Conservation (phyloP, 2,329 filamentous ascomycete genomes). For the Sarocladium brachiariae region DNA sequence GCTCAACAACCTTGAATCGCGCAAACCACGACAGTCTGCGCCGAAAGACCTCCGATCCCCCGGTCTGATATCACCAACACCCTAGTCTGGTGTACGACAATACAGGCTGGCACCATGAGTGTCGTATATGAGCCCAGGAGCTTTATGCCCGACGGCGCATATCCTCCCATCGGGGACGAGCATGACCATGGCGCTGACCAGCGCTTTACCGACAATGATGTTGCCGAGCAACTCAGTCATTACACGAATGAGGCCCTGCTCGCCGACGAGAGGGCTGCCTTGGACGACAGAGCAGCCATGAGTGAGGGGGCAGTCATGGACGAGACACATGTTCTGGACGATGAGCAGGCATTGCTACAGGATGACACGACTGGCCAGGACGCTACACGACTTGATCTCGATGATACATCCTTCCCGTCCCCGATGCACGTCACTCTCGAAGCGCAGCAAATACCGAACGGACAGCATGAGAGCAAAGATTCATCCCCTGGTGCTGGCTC, state of each 20-base stretch:
- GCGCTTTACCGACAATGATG: slow-evolving; percentile 35
- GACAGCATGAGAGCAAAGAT: slow-evolving; percentile 28
- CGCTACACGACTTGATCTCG: slow-evolving; percentile 31
- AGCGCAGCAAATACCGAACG: slow-evolving; percentile 24
- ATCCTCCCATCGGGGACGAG: slow-evolving; percentile 33
- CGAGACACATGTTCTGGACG: slow-evolving; percentile 22
- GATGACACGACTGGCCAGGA: slow-evolving; percentile 35
- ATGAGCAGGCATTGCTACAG: slow-evolving; percentile 28
- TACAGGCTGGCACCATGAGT: slow-evolving; percentile 32
- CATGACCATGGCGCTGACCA: slow-evolving; percentile 34
- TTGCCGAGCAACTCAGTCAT: slow-evolving; percentile 35
- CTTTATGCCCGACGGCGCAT: slow-evolving; percentile 41
- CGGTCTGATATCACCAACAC: slow-evolving; percentile 1
- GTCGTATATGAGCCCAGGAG: slow-evolving; percentile 45
- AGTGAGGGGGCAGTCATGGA: slow-evolving; percentile 16
- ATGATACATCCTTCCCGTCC: slow-evolving; percentile 25
- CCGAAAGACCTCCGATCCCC: not conserved
- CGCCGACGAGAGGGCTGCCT: slow-evolving; percentile 20
- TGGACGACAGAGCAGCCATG: slow-evolving; percentile 29
- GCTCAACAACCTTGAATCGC: not conserved
- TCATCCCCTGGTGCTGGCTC: slow-evolving; percentile 25
- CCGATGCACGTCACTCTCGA: slow-evolving; percentile 26
- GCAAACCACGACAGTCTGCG: not conserved
- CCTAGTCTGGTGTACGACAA: slow-evolving; percentile 6
- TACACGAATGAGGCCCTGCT: slow-evolving; percentile 33